phyloP scores from a whole-genome alignment of 768 basidiomycete genomes.

The Russula lepida region DNA sequence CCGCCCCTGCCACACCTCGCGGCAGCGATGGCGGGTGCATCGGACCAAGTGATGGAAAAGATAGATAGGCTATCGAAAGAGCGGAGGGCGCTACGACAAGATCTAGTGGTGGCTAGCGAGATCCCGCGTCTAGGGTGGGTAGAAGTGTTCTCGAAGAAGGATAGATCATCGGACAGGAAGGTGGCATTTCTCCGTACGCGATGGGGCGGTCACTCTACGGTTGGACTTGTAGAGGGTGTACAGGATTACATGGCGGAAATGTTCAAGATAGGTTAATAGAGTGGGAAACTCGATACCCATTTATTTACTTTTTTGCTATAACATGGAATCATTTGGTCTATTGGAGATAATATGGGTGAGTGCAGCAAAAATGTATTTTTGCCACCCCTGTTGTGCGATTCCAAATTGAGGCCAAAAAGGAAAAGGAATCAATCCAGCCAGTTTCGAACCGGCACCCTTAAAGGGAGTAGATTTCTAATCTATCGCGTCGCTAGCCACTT shows the following conservation, averaged over 20 bases:
- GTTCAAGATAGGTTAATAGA: constrained; percentile 21
- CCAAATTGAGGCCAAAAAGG: too few relatives aligned
- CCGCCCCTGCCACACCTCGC: constrained; percentile 33
- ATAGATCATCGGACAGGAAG: constrained; percentile 31
- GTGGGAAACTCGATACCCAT: background rate
- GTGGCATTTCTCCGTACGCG: constrained; percentile 50
- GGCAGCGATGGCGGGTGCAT: constrained; percentile 25
- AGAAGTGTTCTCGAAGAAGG: constrained; percentile 44
- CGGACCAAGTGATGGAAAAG: constrained; percentile 38
- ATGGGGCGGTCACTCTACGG: constrained; percentile 49
- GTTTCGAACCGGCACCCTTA: too few relatives aligned
- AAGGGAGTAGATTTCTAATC: too few relatives aligned
- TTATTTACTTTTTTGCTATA: background rate
- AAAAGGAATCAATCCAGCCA: too few relatives aligned
- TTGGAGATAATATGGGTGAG: background rate
- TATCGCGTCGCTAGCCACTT: too few relatives aligned
- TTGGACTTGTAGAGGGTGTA: constrained; percentile 57
- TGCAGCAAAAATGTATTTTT: too few relatives aligned
- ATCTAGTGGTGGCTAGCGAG: constrained; percentile 37
- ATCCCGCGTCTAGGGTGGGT: constrained; percentile 44
- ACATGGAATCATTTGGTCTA: background rate
- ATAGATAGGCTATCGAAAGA: constrained; percentile 33
- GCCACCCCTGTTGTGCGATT: too few relatives aligned
- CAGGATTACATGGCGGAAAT: constrained; percentile 43
- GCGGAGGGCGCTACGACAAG: constrained; percentile 36